phyloP scores from a whole-genome alignment of 2,329 filamentous ascomycete species.

The Seiridium cupressi region DNA sequence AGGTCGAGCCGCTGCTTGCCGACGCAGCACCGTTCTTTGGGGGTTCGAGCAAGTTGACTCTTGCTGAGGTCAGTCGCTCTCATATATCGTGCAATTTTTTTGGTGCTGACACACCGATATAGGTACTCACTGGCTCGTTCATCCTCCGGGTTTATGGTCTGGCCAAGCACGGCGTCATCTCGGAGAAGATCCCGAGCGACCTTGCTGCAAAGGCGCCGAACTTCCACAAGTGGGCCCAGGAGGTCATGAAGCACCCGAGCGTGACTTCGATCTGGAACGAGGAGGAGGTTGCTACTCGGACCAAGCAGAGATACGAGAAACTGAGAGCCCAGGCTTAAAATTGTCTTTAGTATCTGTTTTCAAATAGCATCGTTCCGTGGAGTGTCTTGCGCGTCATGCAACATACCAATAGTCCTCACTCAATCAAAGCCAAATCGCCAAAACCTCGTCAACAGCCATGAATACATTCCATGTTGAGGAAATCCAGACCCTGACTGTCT shows the following conservation, averaged over 20 bases:
- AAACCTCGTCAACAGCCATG: too few relatives aligned
- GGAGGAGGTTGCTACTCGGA: constrained; percentile 38
- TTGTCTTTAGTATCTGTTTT: not conserved
- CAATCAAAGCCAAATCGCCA: too few relatives aligned
- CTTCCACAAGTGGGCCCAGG: constrained; percentile 66
- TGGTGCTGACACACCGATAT: not conserved
- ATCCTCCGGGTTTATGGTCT: constrained; percentile 58
- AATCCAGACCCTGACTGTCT: not conserved
- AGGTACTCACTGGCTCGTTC: constrained; percentile 67
- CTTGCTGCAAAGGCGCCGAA: constrained; percentile 58
- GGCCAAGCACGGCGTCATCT: constrained; percentile 53
- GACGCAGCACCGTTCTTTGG: constrained; percentile 61
- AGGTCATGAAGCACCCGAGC: constrained; percentile 60
- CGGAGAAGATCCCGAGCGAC: constrained; percentile 40
- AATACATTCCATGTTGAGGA: not conserved
- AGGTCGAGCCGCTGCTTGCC: constrained; percentile 69
- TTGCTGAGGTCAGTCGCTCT: constrained; percentile 63
- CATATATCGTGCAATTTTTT: not conserved
- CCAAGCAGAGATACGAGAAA: constrained; percentile 37
- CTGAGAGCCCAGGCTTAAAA: not conserved
- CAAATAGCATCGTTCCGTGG: too few relatives aligned
- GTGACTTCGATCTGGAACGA: constrained; percentile 64
- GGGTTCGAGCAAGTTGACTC: constrained; percentile 61
- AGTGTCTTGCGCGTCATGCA: too few relatives aligned
- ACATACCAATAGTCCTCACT: too few relatives aligned